Conservation (phyloP, 495 filamentous ascomycete genomes). For the Penicillium psychrofluorescens region DNA sequence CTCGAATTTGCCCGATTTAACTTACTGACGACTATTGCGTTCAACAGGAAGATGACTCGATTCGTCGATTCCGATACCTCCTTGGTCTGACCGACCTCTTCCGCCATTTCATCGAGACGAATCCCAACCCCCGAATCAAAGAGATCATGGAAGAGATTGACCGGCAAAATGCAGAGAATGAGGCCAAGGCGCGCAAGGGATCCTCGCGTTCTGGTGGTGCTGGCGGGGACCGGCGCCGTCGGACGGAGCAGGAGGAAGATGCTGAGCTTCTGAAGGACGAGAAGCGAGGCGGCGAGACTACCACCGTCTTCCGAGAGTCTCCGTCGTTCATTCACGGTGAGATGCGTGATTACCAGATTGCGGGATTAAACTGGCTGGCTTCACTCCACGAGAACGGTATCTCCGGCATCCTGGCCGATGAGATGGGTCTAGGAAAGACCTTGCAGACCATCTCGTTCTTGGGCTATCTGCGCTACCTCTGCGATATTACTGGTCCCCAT, state of each 20-base stretch:
- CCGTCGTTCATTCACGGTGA: slow-evolving; percentile 76
- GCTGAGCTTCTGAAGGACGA: slow-evolving; percentile 91
- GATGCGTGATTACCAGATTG: slow-evolving; percentile 95
- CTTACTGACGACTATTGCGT: slow-evolving; percentile 1
- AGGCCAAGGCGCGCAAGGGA: slow-evolving; percentile 61
- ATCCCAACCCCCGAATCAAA: slow-evolving; percentile 84
- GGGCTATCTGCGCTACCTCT: slow-evolving; percentile 86
- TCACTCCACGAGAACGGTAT: slow-evolving; percentile 98
- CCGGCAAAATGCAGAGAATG: slow-evolving; percentile 73
- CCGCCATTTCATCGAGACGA: slow-evolving; percentile 97
- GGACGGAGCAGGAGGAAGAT: slow-evolving; percentile 97
- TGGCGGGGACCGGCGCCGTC: slow-evolving; percentile 67
- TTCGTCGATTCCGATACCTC: slow-evolving; percentile 91
- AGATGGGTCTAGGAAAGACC: slow-evolving; percentile 96
- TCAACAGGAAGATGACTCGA: slow-evolving; percentile 84
- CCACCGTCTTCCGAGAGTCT: slow-evolving; percentile 88
- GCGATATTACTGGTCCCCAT: slow-evolving; percentile 86
- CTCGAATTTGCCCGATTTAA: not conserved
- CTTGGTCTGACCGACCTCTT: slow-evolving; percentile 95
- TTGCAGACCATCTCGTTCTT: slow-evolving; percentile 87
- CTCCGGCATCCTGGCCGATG: slow-evolving; percentile 93
- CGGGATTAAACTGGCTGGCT: slow-evolving; percentile 96
- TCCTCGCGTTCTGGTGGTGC: slow-evolving; percentile 76
- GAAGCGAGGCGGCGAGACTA: slow-evolving; percentile 73
- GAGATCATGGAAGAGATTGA: slow-evolving; percentile 92